A percentile compares a stretch with the other conserved stretches of the same genome.
These are phyloP conservation scores for Ajuga chamaepitys DNA, from an alignment of 257 asterid genomes.

Conservation along the genomic window DNA sequence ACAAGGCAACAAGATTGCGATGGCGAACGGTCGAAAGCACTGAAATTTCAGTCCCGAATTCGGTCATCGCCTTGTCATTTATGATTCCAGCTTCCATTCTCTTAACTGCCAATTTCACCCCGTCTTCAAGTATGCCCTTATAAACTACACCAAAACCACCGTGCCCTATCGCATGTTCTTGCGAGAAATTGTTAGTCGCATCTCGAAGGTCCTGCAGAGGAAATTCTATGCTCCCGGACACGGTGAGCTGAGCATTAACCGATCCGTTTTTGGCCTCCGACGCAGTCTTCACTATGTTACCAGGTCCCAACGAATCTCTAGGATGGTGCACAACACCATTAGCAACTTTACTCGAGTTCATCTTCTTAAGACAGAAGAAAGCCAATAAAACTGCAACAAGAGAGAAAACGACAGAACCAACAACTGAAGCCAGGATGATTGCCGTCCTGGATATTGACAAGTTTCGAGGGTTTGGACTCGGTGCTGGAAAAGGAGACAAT, in stretches of 20 bases:
- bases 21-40: constrained; percentile 69
- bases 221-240: constrained; percentile 30
- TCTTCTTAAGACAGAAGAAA: constrained; percentile 23
- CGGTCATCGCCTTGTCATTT: constrained; percentile 42
- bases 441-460: background rate
- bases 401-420: constrained; percentile 21
- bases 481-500: background rate
- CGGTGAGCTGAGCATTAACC: constrained; percentile 17
- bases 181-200: constrained; percentile 42
- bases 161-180: constrained; percentile 53
- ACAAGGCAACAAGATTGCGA: constrained; percentile 59
- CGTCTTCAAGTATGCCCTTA: constrained; percentile 50
- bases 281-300: constrained; percentile 21
- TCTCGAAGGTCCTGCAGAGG: constrained; percentile 39
- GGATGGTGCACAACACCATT: constrained; percentile 28
- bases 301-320: constrained; percentile 27
- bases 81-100: constrained; percentile 54
- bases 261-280: constrained; percentile 12
- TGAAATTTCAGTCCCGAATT: constrained; percentile 53
- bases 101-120: constrained; percentile 57
- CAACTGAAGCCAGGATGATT: constrained; percentile 20
- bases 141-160: constrained; percentile 85
- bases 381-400: constrained; percentile 18
- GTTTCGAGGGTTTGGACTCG: background rate
- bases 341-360: constrained; percentile 4